These are phyloP conservation scores for Hypoxylon rubiginosum DNA, from an alignment of 2,329 filamentous ascomycete genomes.

Conservation along the genomic window DNA sequence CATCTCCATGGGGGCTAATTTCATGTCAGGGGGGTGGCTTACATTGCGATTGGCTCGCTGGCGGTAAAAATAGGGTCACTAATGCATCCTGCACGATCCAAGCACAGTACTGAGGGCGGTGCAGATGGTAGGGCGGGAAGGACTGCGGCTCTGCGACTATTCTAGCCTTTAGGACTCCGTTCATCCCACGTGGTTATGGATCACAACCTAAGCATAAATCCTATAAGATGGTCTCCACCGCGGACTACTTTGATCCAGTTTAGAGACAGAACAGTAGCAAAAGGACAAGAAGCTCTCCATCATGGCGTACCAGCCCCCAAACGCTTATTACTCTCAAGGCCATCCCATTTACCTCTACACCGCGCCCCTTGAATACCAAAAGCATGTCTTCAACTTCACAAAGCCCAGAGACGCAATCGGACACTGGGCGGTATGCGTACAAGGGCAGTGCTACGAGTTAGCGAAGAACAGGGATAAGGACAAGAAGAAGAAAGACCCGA, in stretches of 20 bases:
- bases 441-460: background rate
- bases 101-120: background rate
- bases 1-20: background rate
- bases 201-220: no score
- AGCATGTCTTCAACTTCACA: background rate
- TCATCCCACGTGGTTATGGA: background rate
- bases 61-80: background rate
- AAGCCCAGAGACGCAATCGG: conserved; percentile 1
- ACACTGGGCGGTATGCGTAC: background rate
- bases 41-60: background rate
- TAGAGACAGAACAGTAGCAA: background rate
- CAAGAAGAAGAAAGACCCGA: background rate
- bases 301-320: background rate
- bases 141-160: conserved; percentile 3
- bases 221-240: background rate
- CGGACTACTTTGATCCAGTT: background rate
- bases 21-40: background rate
- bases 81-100: background rate
- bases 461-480: background rate
- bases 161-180: background rate
- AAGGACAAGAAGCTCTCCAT: background rate
- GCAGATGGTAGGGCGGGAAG: background rate
- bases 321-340: background rate
- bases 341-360: conserved; percentile 5
- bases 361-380: background rate